Base-by-base conservation (phyloP, 2,329 filamentous ascomycete species). In the Pyrenophora seminiperda region DNA sequence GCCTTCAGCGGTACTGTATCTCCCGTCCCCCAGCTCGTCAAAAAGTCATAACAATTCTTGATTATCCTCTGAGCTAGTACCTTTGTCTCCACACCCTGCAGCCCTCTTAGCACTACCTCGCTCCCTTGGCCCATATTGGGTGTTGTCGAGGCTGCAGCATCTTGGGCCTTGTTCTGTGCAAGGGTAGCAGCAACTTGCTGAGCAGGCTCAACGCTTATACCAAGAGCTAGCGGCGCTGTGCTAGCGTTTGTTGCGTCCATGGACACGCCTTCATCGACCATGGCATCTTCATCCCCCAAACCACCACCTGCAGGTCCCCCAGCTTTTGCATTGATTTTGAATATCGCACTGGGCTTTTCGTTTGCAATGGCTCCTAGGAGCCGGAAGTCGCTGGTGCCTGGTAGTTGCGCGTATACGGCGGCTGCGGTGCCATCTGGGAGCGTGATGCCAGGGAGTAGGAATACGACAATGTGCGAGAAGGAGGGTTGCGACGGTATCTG, bases 1-100 rank as follows among this genome's bases (percentile, higher is more conserved):
- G 89, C 90, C 75, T 90, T 94, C 58, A 99, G 75, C n/a, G 94
- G 92, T 18, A 99, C 90, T 10, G 95, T 88, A 71, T 97, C 93
- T 9, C 69, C 69, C 37, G 88, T 83, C 0, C 88, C 90, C 78
- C 96, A 97, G 64, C 91, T 89, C 3, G 93, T 86, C 49, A 99
- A 79, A 72, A 96, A 97, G 75, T 99, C 97, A 74, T 97, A 99
- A 11, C 93, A 94, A 73, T 97, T 96, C 64, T 90, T 88, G 65
- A 99, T 97, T 63, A 99, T 97, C 57, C 90, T 81, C 75, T 97
- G 91, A 22, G 94, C 94, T 18, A 99, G 80, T 2, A 91, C 77
- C 58, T 90, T 85, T 0, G 91, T 94, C n/a, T 83, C 79, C 1
- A 85, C 79, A 38, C 76, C 75, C 20, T 70, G 65, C 56, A 67